A percentile compares a stretch with the other conserved stretches of the same genome.
phyloP scores from a whole-genome alignment of 2,329 filamentous ascomycete species.

The Hypoxylon sp. region DNA sequence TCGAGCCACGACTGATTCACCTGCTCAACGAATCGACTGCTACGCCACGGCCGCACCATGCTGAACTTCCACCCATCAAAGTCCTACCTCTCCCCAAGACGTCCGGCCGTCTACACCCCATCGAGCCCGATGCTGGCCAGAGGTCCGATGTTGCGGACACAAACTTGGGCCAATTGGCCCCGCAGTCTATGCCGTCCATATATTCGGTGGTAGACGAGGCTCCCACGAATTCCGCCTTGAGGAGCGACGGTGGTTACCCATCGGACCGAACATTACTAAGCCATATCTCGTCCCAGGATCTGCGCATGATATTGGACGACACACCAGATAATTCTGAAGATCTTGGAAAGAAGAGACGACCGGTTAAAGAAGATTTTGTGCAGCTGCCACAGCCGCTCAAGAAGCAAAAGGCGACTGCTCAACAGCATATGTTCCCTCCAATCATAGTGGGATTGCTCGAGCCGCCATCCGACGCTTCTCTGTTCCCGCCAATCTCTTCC shows the following conservation, averaged over 20 bases:
- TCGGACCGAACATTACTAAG: conserved; percentile 46
- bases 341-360: conserved; percentile 66
- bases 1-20: conserved; percentile 76
- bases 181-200: conserved; percentile 49
- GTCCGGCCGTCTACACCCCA: conserved; percentile 58
- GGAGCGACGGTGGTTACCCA: conserved; percentile 46
- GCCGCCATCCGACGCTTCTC: conserved; percentile 69
- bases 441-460: conserved; percentile 75
- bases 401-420: conserved; percentile 69
- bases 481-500: conserved; percentile 74
- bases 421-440: conserved; percentile 69
- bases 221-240: conserved; percentile 32
- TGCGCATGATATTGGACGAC: conserved; percentile 62
- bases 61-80: conserved; percentile 68
- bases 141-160: conserved; percentile 55
- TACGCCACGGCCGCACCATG: conserved; percentile 60
- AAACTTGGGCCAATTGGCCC: conserved; percentile 45
- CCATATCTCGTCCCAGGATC: conserved; percentile 58
- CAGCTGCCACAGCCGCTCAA: conserved; percentile 74
- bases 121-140: conserved; percentile 64
- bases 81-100: conserved; percentile 59
- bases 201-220: conserved; percentile 49
- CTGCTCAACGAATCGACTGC: conserved; percentile 69
- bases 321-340: conserved; percentile 60
- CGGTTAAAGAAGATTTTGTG: conserved; percentile 71